phyloP scores from a whole-genome alignment of 441 rosid genomes.

The Mallotus repandus region DNA sequence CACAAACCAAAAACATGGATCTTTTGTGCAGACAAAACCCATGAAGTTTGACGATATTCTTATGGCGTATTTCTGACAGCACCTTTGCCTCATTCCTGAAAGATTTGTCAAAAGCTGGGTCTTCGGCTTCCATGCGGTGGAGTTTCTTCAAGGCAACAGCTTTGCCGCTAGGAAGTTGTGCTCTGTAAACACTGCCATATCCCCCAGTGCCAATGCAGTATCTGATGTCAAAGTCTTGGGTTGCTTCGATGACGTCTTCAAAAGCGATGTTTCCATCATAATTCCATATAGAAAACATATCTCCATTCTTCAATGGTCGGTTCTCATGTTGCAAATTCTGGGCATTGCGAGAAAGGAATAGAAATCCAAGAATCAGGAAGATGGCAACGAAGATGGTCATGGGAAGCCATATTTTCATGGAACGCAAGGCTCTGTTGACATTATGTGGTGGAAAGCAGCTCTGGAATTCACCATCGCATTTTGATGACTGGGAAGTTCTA shows the following conservation, averaged over 20 bases:
- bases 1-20: too few species aligned
- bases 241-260: conserved; percentile 13
- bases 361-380: neutral
- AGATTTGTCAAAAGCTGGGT: too few species aligned
- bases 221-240: conserved; percentile 18
- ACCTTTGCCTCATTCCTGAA: too few species aligned
- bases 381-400: neutral
- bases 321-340: neutral
- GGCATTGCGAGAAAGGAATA: neutral
- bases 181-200: conserved; percentile 16
- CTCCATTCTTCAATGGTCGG: neutral
- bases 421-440: conserved; percentile 20
- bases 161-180: conserved; percentile 9
- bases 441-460: neutral
- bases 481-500: too few species aligned
- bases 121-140: too few species aligned
- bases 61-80: too few species aligned
- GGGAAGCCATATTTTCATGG: neutral
- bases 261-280: conserved; percentile 16
- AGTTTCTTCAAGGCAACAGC: conserved; percentile 7
- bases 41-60: too few species aligned
- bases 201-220: conserved; percentile 19
- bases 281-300: conserved; percentile 15
- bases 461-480: too few species aligned
- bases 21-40: too few species aligned